Base-by-base conservation (phyloP, 1,139 yeast genomes). In the Kluyveromyces sp. region DNA sequence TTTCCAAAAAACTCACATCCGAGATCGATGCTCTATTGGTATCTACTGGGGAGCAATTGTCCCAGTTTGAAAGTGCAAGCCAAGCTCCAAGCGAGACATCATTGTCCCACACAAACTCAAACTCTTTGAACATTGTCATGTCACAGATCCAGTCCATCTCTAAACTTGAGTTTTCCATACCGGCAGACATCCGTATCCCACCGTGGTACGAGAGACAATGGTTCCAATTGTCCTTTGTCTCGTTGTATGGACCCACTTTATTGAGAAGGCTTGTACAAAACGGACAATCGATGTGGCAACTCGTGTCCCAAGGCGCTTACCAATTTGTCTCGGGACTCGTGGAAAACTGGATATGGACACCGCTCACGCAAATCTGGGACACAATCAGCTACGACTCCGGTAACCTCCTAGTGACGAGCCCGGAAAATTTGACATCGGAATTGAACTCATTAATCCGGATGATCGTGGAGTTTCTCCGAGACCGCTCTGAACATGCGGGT, bases 311-410 rank as follows among this genome's bases (percentile, higher is more conserved):
- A 15, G 43, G 43, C 15, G n/a, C 34, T 4, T 41, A 34, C 27
- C 88, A 81, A 34, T 84, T 95, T 0, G 60, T 73, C 1, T 59
- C 63, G 39, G 88, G 94, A 1, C 82, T 90, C 54, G 77, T 81
- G 70, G 68, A 71, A 37, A 88, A 90, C 63, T 90, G 97, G 97
- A 74, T 92, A 3, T 68, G 87, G 31, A 76, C 76, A 44, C 97
- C 98, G 1, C 60, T 86, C n/a, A 70, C 71, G 42, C 83, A 85
- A 55, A 83, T 92, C 58, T 68, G 88, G 54, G 75, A 78, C 45
- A 88, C 95, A 0, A 81, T 92, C 28, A 75, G 95, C 47, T 94
- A 87, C 61, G 97, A 90, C 61, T 41, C 43, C 34, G 43, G 39
- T 28, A 39, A 41, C 27, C 25, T 41, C n/a, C 35, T 81, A 88